Conservation (phyloP, 1,284 basidiomycete species). For the Ceratobasidium sp. region DNA sequence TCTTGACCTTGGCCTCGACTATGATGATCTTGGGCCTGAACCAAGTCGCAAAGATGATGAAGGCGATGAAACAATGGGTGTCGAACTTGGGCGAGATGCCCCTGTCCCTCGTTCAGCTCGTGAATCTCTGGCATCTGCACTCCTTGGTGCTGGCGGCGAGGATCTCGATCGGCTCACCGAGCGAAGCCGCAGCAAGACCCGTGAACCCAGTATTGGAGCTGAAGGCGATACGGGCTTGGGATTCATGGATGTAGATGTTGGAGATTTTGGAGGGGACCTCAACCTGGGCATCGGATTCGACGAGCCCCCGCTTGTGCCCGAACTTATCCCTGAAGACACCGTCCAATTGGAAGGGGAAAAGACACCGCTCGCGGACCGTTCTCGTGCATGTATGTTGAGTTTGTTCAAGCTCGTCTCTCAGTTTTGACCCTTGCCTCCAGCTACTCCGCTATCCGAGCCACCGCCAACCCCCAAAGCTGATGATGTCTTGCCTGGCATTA, state of each 20-base stretch:
- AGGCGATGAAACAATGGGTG: slow-evolving; percentile 62
- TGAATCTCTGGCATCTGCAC: slow-evolving; percentile 71
- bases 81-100: slow-evolving; percentile 82
- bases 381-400: slow-evolving; percentile 73
- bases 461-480: slow-evolving; percentile 77
- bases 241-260: slow-evolving; percentile 66
- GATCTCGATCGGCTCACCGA: slow-evolving; percentile 73
- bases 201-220: slow-evolving; percentile 71
- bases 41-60: slow-evolving; percentile 30
- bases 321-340: slow-evolving; percentile 55
- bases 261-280: slow-evolving; percentile 61
- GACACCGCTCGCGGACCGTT: slow-evolving; percentile 66
- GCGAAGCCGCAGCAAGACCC: slow-evolving; percentile 68
- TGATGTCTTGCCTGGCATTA: slow-evolving; percentile 58
- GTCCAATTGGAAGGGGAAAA: slow-evolving; percentile 55
- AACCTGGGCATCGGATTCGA: slow-evolving; percentile 74
- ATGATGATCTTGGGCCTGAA: slow-evolving; percentile 64
- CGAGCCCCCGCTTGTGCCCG: slow-evolving; percentile 54
- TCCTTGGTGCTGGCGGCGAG: slow-evolving; percentile 61
- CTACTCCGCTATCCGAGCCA: slow-evolving; percentile 77
- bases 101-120: slow-evolving; percentile 61
- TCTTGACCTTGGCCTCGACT: slow-evolving; percentile 76
- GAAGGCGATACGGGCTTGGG: slow-evolving; percentile 62
- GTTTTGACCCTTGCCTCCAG: slow-evolving; percentile 57
- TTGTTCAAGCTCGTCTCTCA: slow-evolving; percentile 43